phyloP scores from a whole-genome alignment of 2,329 filamentous ascomycete genomes.

The Lachnellula willkommii region DNA sequence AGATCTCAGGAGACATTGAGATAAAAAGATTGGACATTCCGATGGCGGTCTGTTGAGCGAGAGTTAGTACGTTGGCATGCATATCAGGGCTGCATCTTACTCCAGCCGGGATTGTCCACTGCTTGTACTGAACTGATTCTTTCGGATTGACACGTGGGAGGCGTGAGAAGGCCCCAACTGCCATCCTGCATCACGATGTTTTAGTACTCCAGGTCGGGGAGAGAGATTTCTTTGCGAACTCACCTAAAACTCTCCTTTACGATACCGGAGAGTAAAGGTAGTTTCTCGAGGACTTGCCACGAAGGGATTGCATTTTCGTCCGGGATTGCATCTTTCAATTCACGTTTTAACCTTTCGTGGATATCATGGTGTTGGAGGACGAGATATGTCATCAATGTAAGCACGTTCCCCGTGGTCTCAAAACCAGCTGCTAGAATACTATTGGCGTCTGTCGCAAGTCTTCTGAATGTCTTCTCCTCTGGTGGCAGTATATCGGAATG shows the following conservation, averaged over 20 bases:
- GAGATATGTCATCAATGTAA: constrained; percentile 32
- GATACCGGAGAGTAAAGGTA: constrained; percentile 26
- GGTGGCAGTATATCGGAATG: constrained; percentile 14
- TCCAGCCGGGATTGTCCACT: constrained; percentile 5
- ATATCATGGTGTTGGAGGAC: constrained; percentile 31
- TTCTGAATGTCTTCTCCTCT: constrained; percentile 29
- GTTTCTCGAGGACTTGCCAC: constrained; percentile 22
- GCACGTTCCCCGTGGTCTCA: constrained; percentile 31
- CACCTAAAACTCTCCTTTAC: constrained; percentile 30
- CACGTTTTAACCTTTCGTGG: constrained; percentile 26
- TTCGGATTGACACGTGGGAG: constrained; percentile 5
- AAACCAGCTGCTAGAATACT: constrained; percentile 32
- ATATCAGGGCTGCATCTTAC: background rate
- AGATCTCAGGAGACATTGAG: constrained; percentile 3
- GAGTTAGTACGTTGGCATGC: background rate
- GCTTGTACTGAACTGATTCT: constrained; percentile 1
- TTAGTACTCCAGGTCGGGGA: background rate
- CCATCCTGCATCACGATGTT: constrained; percentile 10
- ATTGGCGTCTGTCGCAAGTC: constrained; percentile 31
- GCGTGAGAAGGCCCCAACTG: constrained; percentile 26
- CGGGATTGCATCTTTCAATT: constrained; percentile 26
- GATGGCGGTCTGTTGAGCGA: constrained; percentile 1
- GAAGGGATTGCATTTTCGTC: constrained; percentile 11
- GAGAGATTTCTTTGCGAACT: background rate
- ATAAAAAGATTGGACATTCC: constrained; percentile 8